Conservation (phyloP, 2,329 filamentous ascomycete genomes). For the Metarhizium album region DNA sequence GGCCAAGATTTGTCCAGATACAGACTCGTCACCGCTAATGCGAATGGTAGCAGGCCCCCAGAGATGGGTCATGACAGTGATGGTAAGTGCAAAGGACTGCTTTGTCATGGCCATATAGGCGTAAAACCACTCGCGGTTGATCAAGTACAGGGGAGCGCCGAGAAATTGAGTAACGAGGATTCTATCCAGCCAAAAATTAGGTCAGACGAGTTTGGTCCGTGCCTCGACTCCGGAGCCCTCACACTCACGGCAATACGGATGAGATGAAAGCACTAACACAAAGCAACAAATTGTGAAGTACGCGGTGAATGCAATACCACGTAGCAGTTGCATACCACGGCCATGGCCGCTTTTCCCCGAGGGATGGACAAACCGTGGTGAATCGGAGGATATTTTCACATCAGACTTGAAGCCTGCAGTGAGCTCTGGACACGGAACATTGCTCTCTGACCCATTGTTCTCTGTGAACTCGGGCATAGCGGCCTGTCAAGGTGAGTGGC, state of each 20-base stretch:
- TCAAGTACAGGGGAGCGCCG: conserved; percentile 63
- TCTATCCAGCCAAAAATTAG: conserved; percentile 23
- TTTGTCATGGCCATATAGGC: conserved; percentile 83
- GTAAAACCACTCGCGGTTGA: conserved; percentile 71
- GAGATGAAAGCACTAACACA: conserved; percentile 28
- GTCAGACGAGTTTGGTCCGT: conserved; percentile 1
- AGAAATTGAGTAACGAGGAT: conserved; percentile 64
- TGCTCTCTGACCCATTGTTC: conserved; percentile 13
- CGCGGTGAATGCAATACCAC: conserved; percentile 38
- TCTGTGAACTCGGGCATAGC: conserved; percentile 17
- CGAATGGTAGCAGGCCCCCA: conserved; percentile 78
- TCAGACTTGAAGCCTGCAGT: conserved; percentile 13
- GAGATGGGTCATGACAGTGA: conserved; percentile 72
- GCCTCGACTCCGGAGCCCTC: background rate
- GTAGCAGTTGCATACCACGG: conserved; percentile 35
- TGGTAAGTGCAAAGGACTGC: conserved; percentile 67
- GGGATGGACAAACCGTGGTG: conserved; percentile 31
- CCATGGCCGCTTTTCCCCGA: conserved; percentile 46
- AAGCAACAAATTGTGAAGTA: conserved; percentile 42
- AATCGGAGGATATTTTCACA: conserved; percentile 8
- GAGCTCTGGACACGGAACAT: conserved; percentile 20
- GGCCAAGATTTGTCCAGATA: conserved; percentile 62
- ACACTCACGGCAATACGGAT: background rate
- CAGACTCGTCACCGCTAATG: conserved; percentile 73
- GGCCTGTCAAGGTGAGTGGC: background rate